Percentiles rank a stretch among this genome's conserved stretches.
These are phyloP conservation scores for Cymbidium sinense DNA, from an alignment of 106 monocot genomes.

Conservation along the genomic window DNA sequence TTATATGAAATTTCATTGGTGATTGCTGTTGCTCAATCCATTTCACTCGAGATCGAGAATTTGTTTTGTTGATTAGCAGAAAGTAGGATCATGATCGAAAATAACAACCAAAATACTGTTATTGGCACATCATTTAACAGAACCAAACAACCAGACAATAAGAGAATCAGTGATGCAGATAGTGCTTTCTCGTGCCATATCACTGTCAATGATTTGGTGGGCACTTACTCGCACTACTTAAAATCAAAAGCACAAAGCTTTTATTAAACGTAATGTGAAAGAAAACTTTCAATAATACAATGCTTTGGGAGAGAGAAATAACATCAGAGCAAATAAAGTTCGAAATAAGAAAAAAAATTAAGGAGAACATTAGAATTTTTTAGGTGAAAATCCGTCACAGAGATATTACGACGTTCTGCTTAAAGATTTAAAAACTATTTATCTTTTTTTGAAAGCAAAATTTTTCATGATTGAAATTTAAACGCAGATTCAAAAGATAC, in stretches of 20 bases:
- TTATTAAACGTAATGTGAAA: not conserved
- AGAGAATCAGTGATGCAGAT: not conserved
- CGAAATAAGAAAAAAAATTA: too few species aligned
- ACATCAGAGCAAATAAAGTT: too few species aligned
- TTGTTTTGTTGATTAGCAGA: not conserved
- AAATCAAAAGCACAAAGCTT: not conserved
- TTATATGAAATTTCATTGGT: not conserved
- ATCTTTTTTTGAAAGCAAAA: too few species aligned
- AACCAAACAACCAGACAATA: not conserved
- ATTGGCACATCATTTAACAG: not conserved
- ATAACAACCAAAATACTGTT: not conserved
- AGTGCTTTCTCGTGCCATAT: not conserved
- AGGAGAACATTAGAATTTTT: too few species aligned
- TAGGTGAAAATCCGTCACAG: too few species aligned
- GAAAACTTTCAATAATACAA: not conserved
- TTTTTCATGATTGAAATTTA: too few species aligned
- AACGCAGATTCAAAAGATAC: too few species aligned
- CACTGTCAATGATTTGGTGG: not conserved
- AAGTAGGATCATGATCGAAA: not conserved
- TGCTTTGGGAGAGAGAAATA: not conserved
- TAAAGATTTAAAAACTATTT: too few species aligned
- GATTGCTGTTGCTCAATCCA: not conserved
- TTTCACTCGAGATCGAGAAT: not conserved
- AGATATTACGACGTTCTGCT: too few species aligned
- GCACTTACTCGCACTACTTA: not conserved